phyloP scores from a whole-genome alignment of 139 green algal species.

The Picocystis salinarum region DNA sequence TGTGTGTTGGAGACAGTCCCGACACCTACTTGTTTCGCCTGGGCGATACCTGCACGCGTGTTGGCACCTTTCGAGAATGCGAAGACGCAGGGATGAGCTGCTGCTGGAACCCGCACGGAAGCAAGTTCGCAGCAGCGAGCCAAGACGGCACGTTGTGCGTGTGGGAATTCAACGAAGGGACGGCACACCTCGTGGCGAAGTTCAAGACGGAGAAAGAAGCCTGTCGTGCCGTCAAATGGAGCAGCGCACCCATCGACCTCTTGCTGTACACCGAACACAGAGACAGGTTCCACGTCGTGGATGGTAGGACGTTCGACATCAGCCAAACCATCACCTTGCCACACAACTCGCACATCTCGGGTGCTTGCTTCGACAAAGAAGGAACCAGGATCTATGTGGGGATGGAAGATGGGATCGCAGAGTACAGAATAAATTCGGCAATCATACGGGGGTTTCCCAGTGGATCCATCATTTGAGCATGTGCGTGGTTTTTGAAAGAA shows the following conservation, averaged over 20 bases:
- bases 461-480: too few relatives aligned
- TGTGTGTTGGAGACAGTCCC: constrained; percentile 35
- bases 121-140: constrained; percentile 20
- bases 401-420: too few relatives aligned
- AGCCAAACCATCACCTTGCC: background rate
- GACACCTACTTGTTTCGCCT: constrained; percentile 14
- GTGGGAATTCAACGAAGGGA: constrained; percentile 17
- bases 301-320: constrained; percentile 7
- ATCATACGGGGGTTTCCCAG: too few relatives aligned
- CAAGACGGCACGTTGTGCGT: constrained; percentile 14
- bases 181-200: constrained; percentile 5
- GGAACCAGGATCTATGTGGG: constrained; percentile 3
- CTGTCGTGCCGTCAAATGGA: constrained; percentile 25
- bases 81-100: constrained; percentile 50
- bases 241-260: constrained; percentile 21
- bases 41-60: background rate
- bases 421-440: too few relatives aligned
- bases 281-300: constrained; percentile 15
- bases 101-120: constrained; percentile 25
- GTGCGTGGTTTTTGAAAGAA: too few relatives aligned
- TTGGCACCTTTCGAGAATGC: background rate
- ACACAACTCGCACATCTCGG: constrained; percentile 6
- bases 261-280: constrained; percentile 31
- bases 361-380: constrained; percentile 1
- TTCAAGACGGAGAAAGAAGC: constrained; percentile 6